phyloP scores from a whole-genome alignment of 2,329 filamentous ascomycete genomes.

The Juglanconis sp. region DNA sequence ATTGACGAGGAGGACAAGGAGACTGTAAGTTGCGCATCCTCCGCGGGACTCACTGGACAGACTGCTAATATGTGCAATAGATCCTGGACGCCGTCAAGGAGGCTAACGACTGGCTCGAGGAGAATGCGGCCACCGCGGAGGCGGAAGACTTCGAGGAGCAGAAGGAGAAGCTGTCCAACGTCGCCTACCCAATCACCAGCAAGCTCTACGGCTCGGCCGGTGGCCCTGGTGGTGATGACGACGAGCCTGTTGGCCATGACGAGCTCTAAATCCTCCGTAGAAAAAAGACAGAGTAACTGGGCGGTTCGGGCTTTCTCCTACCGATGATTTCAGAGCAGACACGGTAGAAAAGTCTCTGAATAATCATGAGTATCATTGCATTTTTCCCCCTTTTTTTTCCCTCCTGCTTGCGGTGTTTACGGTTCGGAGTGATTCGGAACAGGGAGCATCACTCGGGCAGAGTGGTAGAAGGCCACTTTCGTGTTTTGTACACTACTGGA shows the following conservation, averaged over 20 bases:
- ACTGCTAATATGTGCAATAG: conserved; percentile 40
- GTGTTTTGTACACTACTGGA: conserved; percentile 16
- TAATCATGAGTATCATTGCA: conserved; percentile 15
- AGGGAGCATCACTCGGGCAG: conserved; percentile 7
- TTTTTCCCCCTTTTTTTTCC: neutral
- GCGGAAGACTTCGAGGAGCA: conserved; percentile 98
- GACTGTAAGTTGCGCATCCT: conserved; percentile 55
- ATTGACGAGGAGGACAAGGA: conserved; percentile 99
- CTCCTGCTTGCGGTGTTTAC: conserved; percentile 12
- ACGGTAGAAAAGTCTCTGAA: conserved; percentile 15
- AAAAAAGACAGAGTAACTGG: neutral
- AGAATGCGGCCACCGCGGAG: conserved; percentile 81
- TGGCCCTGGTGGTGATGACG: conserved; percentile 63
- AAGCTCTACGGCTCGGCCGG: conserved; percentile 79
- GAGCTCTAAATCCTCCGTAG: conserved; percentile 62
- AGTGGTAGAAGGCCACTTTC: conserved; percentile 11
- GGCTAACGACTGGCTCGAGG: conserved; percentile 91
- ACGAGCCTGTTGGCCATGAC: conserved; percentile 68
- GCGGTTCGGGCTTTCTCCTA: neutral
- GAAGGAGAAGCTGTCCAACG: conserved; percentile 96
- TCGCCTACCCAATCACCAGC: conserved; percentile 97
- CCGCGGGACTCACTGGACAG: neutral
- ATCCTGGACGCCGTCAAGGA: conserved; percentile 97
- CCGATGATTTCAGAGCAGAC: neutral
- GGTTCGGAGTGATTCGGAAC: conserved; percentile 8